phyloP scores from a whole-genome alignment of 345 rosid genomes.

The Gossypium rotundifolium region DNA sequence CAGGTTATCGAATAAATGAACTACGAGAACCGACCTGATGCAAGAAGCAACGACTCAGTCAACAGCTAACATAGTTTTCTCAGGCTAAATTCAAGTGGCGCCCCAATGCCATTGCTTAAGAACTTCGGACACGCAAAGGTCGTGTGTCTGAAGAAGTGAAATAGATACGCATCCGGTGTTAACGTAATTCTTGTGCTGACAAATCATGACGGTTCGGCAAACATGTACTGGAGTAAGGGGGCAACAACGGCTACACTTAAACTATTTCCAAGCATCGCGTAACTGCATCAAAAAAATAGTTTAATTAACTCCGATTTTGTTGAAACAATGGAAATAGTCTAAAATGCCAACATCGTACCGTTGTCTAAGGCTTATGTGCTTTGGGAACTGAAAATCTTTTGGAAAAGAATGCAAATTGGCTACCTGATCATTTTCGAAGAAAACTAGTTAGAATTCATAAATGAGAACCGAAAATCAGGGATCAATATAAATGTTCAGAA shows the following conservation, averaged over 20 bases:
- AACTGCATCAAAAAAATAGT: constrained; percentile 39
- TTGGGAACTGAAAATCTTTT: constrained; percentile 63
- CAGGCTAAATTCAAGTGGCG: background rate
- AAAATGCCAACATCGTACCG: constrained; percentile 32
- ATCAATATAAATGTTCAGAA: background rate
- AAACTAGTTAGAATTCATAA: background rate
- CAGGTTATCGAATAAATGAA: background rate
- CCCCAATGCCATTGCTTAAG: background rate
- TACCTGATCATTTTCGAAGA: constrained; percentile 39
- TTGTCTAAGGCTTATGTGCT: constrained; percentile 65
- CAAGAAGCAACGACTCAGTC: background rate
- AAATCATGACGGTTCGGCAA: constrained; percentile 38
- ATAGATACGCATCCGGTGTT: background rate
- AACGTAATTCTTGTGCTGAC: constrained; percentile 1
- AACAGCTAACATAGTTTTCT: background rate
- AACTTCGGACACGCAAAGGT: background rate
- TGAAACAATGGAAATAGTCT: background rate
- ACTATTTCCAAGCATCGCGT: constrained; percentile 91
- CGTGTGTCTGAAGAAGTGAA: background rate
- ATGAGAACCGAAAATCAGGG: constrained; percentile 2
- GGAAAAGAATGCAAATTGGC: constrained; percentile 96
- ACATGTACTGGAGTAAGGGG: constrained; percentile 67
- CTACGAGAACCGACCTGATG: background rate
- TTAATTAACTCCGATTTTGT: background rate
- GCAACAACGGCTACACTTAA: constrained; percentile 85